Evolutionary conservation across 495 filamentous ascomycete species (phyloP), one percentile per base, ranked within the genome.

Genomic region (Thermochaetoides thermophila): DNA sequence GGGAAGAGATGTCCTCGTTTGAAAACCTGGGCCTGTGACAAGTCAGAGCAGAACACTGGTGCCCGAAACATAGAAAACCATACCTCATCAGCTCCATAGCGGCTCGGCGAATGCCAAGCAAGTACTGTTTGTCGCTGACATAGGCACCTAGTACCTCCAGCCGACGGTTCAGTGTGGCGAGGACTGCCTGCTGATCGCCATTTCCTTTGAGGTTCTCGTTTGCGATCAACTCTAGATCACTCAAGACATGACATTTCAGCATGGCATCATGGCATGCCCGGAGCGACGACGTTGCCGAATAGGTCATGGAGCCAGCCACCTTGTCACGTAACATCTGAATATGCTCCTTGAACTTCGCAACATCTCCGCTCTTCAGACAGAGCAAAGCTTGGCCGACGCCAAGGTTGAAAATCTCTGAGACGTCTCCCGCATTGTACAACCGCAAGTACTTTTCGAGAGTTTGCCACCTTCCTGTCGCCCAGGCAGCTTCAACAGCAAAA

Each of bases 121-220:
- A 56, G 46, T 93, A 93, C 52, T 96, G 87, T 52, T 96, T 95
- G 48, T 96, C 83, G 26, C 76, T 70, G 17, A 80, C 71, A 46
- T 84, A 93, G 3, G 84, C 77, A 2, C 89, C 89, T 7, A 99
- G 55, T 7, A 86, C 68, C 47, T 86, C 78, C 29, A 96, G 57
- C 7, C 91, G 78, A 24, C 77, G 69, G 43, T 77, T 68, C 10
- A 95, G 57, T 7, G 73, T 68, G 40, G 63, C 56, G 0, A 76
- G 49, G 15, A 84, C 48, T 13, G 53, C 52, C 18, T 60, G 49
- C 9, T 55, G 60, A 18, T 64, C 53, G 10, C 52, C 50, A 17
- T 43, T 42, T 4, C 44, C 44, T 11, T 50, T 39, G 18, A 53
- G 44, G 25, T 56, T 50, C 17, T 62, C 55, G 18, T 69, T 68